Base-by-base conservation (phyloP, 441 rosid species). In the Corymbia calophylla region DNA sequence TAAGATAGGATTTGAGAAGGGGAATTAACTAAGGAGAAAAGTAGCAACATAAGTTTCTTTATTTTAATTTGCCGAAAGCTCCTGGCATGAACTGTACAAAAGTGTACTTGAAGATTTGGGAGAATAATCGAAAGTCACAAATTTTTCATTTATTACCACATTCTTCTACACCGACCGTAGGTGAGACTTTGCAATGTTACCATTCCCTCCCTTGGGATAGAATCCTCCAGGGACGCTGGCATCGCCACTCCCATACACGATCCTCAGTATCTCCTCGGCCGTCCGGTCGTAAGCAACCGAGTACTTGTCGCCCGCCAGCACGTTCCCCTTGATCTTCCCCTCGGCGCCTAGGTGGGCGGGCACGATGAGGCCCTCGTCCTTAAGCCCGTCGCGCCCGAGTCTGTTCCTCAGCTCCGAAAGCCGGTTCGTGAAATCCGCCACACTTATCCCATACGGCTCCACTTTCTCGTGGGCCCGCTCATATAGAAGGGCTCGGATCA, bases 361-460 rank as follows among this genome's bases (percentile, higher is more conserved):
- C n/a, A 96, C 96, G 6, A 93, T 9, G 25, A 96, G 93, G 16
- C 98, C 98, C 92, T 98, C 98, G 81, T 98, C 99, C 88, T 95
- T 97, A 25, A 73, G 2, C 44, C 97, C 96, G 0, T 55, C 88
- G 12, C 86, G 56, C 29, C 98, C 99, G 3, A 96, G 93, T 90
- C 87, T 89, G 91, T 96, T 94, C 92, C 99, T 95, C 27, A 96
- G 89, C 1, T 86, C 25, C 5, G 99, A 97, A 73, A 97, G 93
- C 47, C 88, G 88, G 53, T 91, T 77, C 7, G 99, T 96, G 94
- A 98, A 96, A 48, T 93, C 95, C 2, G 97, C 96, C 17, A 96
- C 99, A 2, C 94, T 91, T 85, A 93, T 86, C 81, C 91, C 90
- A 39, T 97, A 96, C 5, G 98, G 99, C 15, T 87, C 54, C 87